A percentile compares a stretch with the other conserved stretches of the same genome.
phyloP scores from a whole-genome alignment of 2,329 filamentous ascomycete genomes.

The Sporothrix schenckii region DNA sequence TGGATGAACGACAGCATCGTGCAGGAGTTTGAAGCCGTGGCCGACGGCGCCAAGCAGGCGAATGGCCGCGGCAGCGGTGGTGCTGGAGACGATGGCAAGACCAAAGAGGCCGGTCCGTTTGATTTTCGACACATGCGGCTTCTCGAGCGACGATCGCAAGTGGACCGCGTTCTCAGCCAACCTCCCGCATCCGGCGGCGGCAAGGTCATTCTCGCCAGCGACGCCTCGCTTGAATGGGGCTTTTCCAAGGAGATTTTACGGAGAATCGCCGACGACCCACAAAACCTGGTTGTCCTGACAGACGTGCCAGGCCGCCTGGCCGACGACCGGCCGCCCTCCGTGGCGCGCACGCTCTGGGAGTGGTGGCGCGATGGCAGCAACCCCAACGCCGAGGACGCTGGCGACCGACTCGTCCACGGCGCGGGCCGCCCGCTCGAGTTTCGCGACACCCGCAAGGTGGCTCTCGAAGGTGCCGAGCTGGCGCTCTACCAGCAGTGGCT shows the following conservation, averaged over 20 bases:
- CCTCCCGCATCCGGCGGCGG: slow-evolving; percentile 48
- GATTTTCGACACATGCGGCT: slow-evolving; percentile 85
- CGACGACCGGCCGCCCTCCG: slow-evolving; percentile 54
- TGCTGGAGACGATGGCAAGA: slow-evolving; percentile 52
- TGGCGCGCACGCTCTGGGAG: slow-evolving; percentile 77
- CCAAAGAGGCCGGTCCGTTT: slow-evolving; percentile 71
- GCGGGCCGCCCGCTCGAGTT: slow-evolving; percentile 65
- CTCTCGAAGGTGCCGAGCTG: slow-evolving; percentile 75
- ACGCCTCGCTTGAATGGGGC: slow-evolving; percentile 89
- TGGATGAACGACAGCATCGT: slow-evolving; percentile 99
- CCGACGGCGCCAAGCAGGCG: slow-evolving; percentile 52
- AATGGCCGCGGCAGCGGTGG: slow-evolving; percentile 56
- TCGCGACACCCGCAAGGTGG: slow-evolving; percentile 62
- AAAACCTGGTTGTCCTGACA: slow-evolving; percentile 85
- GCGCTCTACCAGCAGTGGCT: slow-evolving; percentile 88
- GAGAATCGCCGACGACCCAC: slow-evolving; percentile 71
- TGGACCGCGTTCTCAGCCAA: slow-evolving; percentile 67
- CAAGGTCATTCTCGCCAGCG: slow-evolving; percentile 86
- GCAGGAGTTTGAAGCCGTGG: slow-evolving; percentile 80
- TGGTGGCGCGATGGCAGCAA: slow-evolving; percentile 64
- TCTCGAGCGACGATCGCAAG: slow-evolving; percentile 77
- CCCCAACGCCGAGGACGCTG: slow-evolving; percentile 60
- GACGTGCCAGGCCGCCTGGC: slow-evolving; percentile 64
- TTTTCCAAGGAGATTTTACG: slow-evolving; percentile 82
- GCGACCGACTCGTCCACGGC: slow-evolving; percentile 67